Conservation (phyloP, 1,139 yeast genomes). For the Suhomyces wounanorum region DNA sequence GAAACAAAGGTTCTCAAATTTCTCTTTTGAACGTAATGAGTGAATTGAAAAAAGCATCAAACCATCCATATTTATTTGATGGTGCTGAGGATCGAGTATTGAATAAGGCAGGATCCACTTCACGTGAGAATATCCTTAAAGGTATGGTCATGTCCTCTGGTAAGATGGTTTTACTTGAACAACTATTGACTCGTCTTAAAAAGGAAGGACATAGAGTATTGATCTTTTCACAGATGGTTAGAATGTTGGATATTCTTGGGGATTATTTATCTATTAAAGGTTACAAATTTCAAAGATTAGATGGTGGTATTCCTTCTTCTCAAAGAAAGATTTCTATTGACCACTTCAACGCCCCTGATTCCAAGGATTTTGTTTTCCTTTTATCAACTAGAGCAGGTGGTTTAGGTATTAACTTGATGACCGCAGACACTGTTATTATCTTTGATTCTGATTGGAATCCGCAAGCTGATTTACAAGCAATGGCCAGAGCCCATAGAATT, state of each 20-base stretch:
- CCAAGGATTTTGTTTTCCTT: slow-evolving; percentile 88
- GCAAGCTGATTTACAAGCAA: slow-evolving; percentile 97
- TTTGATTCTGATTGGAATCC: slow-evolving; percentile 99
- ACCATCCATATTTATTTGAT: slow-evolving; percentile 94
- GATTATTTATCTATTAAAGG: slow-evolving; percentile 91
- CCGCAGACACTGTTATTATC: slow-evolving; percentile 96
- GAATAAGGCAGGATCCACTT: slow-evolving; percentile 55
- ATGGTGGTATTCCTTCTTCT: slow-evolving; percentile 95
- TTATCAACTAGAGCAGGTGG: slow-evolving; percentile 98
- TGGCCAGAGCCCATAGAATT: slow-evolving; percentile 99
- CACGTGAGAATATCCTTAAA: slow-evolving; percentile 78
- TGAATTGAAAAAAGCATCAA: slow-evolving; percentile 93
- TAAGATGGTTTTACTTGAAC: slow-evolving; percentile 93
- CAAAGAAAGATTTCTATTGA: slow-evolving; percentile 94
- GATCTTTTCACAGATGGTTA: slow-evolving; percentile 95
- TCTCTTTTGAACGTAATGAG: slow-evolving; percentile 90
- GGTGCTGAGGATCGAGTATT: slow-evolving; percentile 87
- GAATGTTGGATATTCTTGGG: slow-evolving; percentile 92
- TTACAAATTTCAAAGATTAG: slow-evolving; percentile 87
- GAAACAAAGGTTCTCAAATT: slow-evolving; percentile 73
- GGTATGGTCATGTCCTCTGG: slow-evolving; percentile 98
- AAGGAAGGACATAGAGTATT: slow-evolving; percentile 96
- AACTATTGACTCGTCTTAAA: slow-evolving; percentile 75
- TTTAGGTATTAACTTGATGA: slow-evolving; percentile 94
- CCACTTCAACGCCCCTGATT: slow-evolving; percentile 92